Base-by-base conservation (phyloP, 495 filamentous ascomycete species). In the Clohesyomyces aquaticus region DNA sequence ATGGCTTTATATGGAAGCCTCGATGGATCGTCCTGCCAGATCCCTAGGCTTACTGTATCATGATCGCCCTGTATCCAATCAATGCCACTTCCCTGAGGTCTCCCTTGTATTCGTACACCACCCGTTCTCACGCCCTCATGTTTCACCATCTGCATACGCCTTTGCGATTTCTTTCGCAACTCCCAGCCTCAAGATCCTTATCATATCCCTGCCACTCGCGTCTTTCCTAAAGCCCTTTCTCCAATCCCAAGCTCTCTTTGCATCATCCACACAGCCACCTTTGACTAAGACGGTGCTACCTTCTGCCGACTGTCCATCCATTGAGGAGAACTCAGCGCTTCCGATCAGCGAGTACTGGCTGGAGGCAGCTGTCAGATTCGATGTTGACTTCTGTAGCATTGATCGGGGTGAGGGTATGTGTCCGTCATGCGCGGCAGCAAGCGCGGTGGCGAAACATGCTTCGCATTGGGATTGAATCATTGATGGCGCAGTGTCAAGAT, bases 221-320 rank as follows among this genome's bases (percentile, higher is more conserved):
- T 78, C 76, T 46, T 82, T 83, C 12, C 77, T 71, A 53, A 93
- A 73, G 11, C 83, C 83, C 4, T 76, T 78, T 64, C 92, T 77
- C 92, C 92, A 97, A 76, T 97, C 92, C 92, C 92, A 96, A 0
- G 87, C 88, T 53, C 90, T 78, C 73, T 82, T 80, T 16, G 70
- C 62, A 27, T 77, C 74, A 12, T 77, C 78, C 67, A 53, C 48
- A 35, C 82, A 79, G 27, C 53, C 69, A 16, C 72, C 72, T 35
- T 68, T 66, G 0, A 87, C 78, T 21, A 88, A 71, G 26, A 87
- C 82, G 0, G 80, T 80, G 26, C 81, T 84, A 50, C 81, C 78
- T 35, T 81, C 73, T 59, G 83, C 79, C 2, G 50, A 55, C 79
- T 83, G 51, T 77, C 80, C 50, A 82, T 82, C 64, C 62, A 74